phyloP scores from a whole-genome alignment of 441 rosid species.

The Jatropha podagrica region DNA sequence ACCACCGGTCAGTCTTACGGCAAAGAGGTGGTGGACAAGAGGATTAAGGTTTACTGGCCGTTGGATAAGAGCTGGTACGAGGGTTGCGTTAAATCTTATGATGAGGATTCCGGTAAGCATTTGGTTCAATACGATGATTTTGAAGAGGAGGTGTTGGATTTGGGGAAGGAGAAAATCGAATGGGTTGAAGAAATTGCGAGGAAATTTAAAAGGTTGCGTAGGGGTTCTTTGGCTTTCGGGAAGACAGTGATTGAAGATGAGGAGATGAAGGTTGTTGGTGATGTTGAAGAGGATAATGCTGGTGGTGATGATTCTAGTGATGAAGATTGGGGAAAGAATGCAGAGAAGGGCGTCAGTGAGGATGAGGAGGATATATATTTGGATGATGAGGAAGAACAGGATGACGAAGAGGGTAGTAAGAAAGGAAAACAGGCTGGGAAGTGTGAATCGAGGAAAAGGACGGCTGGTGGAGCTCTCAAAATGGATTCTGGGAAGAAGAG shows the following conservation, averaged over 20 bases:
- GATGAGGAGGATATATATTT: constrained; percentile 55
- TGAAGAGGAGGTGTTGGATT: constrained; percentile 88
- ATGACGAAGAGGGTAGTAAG: constrained; percentile 35
- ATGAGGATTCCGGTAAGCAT: constrained; percentile 62
- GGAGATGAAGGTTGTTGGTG: constrained; percentile 33
- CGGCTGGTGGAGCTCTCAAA: constrained; percentile 38
- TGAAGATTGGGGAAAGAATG: constrained; percentile 73
- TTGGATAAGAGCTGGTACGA: constrained; percentile 90
- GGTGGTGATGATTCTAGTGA: constrained; percentile 68
- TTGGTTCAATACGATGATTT: constrained; percentile 70
- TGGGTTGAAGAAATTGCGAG: constrained; percentile 53
- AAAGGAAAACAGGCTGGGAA: constrained; percentile 29
- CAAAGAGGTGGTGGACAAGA: constrained; percentile 60
- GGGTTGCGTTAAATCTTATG: constrained; percentile 39
- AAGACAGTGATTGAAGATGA: constrained; percentile 51
- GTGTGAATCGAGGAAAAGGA: constrained; percentile 50
- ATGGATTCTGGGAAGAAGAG: constrained; percentile 54
- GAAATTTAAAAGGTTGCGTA: constrained; percentile 65
- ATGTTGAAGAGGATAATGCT: constrained; percentile 28
- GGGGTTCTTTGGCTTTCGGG: constrained; percentile 49
- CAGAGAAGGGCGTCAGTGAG: constrained; percentile 48
- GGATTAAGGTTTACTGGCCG: constrained; percentile 92
- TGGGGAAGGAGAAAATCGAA: constrained; percentile 82
- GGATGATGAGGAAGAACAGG: constrained; percentile 49
- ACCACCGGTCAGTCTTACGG: constrained; percentile 36